Evolutionary conservation across 495 filamentous ascomycete species (phyloP).

Genomic region (Penicillium daleae): DNA sequence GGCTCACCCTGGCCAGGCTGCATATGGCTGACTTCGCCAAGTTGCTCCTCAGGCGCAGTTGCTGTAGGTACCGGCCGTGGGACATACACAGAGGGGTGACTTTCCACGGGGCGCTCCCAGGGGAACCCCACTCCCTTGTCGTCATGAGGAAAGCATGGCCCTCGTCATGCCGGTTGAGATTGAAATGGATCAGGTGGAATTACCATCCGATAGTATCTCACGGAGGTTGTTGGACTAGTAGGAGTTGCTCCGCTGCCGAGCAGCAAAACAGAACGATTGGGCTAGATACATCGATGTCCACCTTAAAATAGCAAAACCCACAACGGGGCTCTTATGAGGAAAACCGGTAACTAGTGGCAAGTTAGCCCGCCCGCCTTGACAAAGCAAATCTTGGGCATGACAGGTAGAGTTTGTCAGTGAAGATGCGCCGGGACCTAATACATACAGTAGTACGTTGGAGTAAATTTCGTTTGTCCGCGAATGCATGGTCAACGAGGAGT

Average conservation of each 20-base stretch:
- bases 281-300: background rate
- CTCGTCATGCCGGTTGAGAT: conserved; percentile 20
- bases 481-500: background rate
- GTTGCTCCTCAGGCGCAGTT: conserved; percentile 3
- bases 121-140: conserved; percentile 5
- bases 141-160: conserved; percentile 8
- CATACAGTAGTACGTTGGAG: background rate
- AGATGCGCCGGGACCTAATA: background rate
- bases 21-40: conserved; percentile 14
- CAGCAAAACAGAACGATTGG: conserved; percentile 8
- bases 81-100: conserved; percentile 13
- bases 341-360: conserved; percentile 1
- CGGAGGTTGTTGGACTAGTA: background rate
- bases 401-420: conserved; percentile 14
- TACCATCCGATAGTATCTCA: conserved; percentile 1
- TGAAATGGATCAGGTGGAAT: conserved; percentile 16
- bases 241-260: conserved; percentile 12
- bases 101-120: conserved; percentile 10
- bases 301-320: conserved; percentile 5
- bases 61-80: conserved; percentile 30
- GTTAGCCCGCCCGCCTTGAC: background rate
- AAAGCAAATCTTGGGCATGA: conserved; percentile 21
- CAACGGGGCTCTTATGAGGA: background rate
- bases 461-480: background rate
- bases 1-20: conserved; percentile 15